phyloP scores from a whole-genome alignment of 805 yeast genomes.

The Wickerhamiella shivajii region DNA sequence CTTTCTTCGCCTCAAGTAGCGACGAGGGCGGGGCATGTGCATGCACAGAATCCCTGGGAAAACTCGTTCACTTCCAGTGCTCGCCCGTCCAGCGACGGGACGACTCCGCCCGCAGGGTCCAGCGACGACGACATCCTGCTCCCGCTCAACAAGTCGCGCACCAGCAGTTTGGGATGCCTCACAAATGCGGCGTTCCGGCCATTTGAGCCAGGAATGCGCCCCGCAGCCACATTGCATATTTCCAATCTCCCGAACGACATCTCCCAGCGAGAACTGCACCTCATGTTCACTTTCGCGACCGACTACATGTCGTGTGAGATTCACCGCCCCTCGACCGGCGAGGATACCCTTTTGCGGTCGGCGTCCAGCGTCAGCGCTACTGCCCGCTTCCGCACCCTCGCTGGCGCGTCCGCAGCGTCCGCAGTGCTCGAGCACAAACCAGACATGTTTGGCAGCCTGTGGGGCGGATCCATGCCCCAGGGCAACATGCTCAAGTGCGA shows the following conservation, averaged over 20 bases:
- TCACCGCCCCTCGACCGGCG: conserved; percentile 14
- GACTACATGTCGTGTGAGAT: conserved; percentile 25
- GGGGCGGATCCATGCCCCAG: neutral
- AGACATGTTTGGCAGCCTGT: conserved; percentile 17
- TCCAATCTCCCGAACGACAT: conserved; percentile 26
- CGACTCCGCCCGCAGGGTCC: conserved; percentile 4
- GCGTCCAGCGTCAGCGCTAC: conserved; percentile 17
- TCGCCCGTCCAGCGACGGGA: conserved; percentile 5
- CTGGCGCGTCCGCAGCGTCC: conserved; percentile 22
- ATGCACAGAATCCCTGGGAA: conserved; percentile 8
- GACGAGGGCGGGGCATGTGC: conserved; percentile 6
- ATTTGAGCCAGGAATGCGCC: conserved; percentile 1
- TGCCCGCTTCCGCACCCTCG: conserved; percentile 21
- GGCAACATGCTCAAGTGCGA: conserved; percentile 8
- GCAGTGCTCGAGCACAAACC: conserved; percentile 19
- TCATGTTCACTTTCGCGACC: conserved; percentile 28
- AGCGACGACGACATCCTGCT: conserved; percentile 9
- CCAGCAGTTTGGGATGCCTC: conserved; percentile 9
- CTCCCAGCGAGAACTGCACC: conserved; percentile 25
- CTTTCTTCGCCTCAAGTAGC: conserved; percentile 9
- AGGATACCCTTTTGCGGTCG: conserved; percentile 14
- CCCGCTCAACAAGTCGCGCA: conserved; percentile 8
- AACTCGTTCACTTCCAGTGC: too few relatives aligned
- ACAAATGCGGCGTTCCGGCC: conserved; percentile 6
- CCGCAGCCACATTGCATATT: conserved; percentile 16